Percentiles rank a stretch among this genome's conserved stretches.
Conservation (phyloP, 176 grass and related monocot genomes). For the Oryza australiensis region DNA sequence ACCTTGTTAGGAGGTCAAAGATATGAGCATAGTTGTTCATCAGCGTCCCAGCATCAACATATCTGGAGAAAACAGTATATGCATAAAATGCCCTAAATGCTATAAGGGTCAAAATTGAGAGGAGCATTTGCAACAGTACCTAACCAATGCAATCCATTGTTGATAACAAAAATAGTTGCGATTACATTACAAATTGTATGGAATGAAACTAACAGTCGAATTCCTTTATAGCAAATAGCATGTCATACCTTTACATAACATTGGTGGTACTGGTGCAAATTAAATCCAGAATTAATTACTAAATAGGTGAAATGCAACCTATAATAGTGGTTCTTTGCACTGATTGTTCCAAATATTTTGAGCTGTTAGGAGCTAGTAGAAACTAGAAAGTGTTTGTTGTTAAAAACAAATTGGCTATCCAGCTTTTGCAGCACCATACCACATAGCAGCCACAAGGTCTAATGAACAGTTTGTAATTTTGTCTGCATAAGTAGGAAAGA, state of each 20-base stretch:
- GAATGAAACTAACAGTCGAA: neutral
- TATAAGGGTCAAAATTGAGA: neutral
- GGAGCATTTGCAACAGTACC: neutral
- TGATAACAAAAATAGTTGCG: neutral
- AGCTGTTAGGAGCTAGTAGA: neutral
- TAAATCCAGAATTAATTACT: conserved; percentile 23
- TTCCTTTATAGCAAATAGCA: conserved; percentile 3
- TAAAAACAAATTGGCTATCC: conserved; percentile 19
- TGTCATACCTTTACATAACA: neutral
- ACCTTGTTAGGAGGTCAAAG: conserved; percentile 93
- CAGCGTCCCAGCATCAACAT: conserved; percentile 83
- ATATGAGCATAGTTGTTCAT: conserved; percentile 99
- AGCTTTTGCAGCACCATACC: conserved; percentile 7
- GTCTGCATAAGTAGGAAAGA: conserved; percentile 15
- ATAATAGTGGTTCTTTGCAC: conserved; percentile 9
- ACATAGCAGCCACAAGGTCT: conserved; percentile 1
- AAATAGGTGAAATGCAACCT: conserved; percentile 8
- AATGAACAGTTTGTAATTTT: conserved; percentile 8
- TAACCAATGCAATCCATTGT: conserved; percentile 18
- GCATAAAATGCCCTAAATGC: neutral
- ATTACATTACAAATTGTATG: neutral
- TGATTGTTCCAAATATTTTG: neutral
- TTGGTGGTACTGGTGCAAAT: neutral
- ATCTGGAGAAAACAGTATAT: conserved; percentile 52
- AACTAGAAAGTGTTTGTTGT: neutral